These are phyloP conservation scores for Paratinospora sagittata DNA, from an alignment of 164 flowering plant genomes.

Conservation along the genomic window DNA sequence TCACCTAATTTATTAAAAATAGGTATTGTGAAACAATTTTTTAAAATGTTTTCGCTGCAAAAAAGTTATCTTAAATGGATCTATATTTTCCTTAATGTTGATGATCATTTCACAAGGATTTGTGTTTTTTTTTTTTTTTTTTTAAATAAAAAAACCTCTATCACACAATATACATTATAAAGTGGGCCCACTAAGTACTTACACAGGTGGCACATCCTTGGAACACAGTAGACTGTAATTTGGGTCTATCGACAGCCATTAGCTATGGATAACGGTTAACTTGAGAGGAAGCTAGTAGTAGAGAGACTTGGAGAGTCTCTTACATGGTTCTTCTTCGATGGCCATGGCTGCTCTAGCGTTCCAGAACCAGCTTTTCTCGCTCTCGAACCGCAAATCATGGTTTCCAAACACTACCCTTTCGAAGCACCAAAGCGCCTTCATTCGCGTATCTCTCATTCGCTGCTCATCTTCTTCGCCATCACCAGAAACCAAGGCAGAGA, in stretches of 20 bases:
- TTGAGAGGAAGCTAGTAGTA: not conserved
- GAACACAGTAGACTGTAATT: not conserved
- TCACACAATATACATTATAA: too few species aligned
- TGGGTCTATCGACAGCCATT: not conserved
- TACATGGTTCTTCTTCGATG: constrained; percentile 10
- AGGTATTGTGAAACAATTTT: too few species aligned
- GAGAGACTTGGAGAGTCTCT: not conserved
- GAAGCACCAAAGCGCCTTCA: constrained; percentile 11
- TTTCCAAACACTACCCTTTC: constrained; percentile 18
- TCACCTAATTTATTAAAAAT: too few species aligned
- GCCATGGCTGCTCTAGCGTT: constrained; percentile 29
- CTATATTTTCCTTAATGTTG: too few species aligned
- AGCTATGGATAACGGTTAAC: not conserved
- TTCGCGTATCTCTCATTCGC: constrained; percentile 19
- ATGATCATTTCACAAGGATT: too few species aligned
- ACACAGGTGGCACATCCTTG: too few species aligned
- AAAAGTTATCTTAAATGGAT: not conserved
- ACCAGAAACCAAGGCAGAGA: constrained; percentile 38
- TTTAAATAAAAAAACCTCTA: too few species aligned
- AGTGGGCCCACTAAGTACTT: too few species aligned
- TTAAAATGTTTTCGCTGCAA: too few species aligned
- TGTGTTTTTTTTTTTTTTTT: too few species aligned
- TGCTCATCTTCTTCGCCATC: constrained; percentile 51
- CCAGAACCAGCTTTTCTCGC: constrained; percentile 30
- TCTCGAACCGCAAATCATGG: constrained; percentile 31